Conservation (phyloP, 1,139 yeast species). For the Waltiozyma sp. region DNA sequence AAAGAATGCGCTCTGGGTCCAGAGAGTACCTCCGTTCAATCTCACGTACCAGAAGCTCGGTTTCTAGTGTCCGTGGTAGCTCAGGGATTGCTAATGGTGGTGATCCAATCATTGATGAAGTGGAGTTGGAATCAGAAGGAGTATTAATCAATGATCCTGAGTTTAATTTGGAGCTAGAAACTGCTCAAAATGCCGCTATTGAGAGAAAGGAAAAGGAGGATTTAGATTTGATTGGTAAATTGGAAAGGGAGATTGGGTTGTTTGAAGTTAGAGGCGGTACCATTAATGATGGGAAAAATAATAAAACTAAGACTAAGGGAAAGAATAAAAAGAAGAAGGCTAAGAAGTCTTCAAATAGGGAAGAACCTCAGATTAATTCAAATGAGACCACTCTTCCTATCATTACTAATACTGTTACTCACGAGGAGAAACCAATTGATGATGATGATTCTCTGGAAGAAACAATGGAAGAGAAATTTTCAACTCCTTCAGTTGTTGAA, state of each 20-base stretch:
- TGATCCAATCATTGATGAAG: constrained; percentile 12
- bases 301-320: not conserved
- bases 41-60: constrained; percentile 51
- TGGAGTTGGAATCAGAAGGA: constrained; percentile 27
- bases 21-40: constrained; percentile 41
- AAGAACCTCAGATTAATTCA: not conserved
- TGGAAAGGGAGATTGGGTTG: not conserved
- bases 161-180: constrained; percentile 3
- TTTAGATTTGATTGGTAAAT: constrained; percentile 1
- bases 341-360: not conserved
- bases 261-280: not conserved
- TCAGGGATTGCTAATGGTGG: too few species aligned
- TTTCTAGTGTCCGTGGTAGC: constrained; percentile 1
- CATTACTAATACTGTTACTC: too few species aligned
- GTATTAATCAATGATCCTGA: constrained; percentile 23
- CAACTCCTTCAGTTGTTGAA: not conserved
- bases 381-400: not conserved
- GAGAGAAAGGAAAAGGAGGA: constrained; percentile 6
- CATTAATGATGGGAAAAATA: not conserved
- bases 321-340: not conserved
- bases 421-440: too few species aligned
- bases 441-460: too few species aligned
- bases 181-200: constrained; percentile 5
- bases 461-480: too few species aligned
- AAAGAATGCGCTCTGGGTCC: constrained; percentile 7